phyloP scores from a whole-genome alignment of 306 rosid genomes.

The Arachis hypogaea region DNA sequence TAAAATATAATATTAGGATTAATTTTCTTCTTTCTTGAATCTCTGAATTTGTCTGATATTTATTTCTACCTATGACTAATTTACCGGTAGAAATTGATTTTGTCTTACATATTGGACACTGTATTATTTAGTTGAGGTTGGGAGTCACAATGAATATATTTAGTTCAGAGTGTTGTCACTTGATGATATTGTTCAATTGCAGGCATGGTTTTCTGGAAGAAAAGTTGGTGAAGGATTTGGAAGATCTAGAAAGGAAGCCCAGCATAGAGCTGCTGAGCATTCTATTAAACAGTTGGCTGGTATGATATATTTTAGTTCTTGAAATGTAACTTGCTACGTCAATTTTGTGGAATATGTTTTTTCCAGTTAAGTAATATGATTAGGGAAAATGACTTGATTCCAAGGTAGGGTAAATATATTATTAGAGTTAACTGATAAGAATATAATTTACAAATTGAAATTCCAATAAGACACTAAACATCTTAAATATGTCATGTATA shows the following conservation, averaged over 20 bases:
- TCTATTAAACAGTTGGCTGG: conserved; percentile 90
- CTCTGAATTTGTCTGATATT: conserved; percentile 2
- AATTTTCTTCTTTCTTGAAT: background rate
- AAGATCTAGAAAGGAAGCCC: conserved; percentile 91
- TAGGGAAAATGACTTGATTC: conserved; percentile 24
- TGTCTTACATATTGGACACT: background rate
- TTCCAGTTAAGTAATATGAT: conserved; percentile 22
- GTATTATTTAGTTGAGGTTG: conserved; percentile 21
- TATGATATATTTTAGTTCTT: conserved; percentile 40
- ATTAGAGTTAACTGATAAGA: background rate
- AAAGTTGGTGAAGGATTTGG: conserved; percentile 89
- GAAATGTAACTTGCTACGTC: conserved; percentile 29
- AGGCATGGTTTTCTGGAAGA: conserved; percentile 92
- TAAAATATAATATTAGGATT: background rate
- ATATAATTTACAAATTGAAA: background rate
- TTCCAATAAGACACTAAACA: background rate
- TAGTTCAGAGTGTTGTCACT: conserved; percentile 14
- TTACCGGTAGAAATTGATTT: conserved; percentile 21
- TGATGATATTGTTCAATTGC: conserved; percentile 29
- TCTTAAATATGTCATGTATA: background rate
- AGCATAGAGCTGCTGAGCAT: conserved; percentile 77
- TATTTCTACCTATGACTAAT: background rate
- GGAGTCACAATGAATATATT: conserved; percentile 7
- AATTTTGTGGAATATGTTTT: conserved; percentile 20
- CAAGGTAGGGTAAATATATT: conserved; percentile 6